Percentiles rank a stretch among this genome's conserved stretches.
These are phyloP conservation scores for Emmonsiellopsis sp. DNA, from an alignment of 2,329 filamentous ascomycete species.

Conservation along the genomic window DNA sequence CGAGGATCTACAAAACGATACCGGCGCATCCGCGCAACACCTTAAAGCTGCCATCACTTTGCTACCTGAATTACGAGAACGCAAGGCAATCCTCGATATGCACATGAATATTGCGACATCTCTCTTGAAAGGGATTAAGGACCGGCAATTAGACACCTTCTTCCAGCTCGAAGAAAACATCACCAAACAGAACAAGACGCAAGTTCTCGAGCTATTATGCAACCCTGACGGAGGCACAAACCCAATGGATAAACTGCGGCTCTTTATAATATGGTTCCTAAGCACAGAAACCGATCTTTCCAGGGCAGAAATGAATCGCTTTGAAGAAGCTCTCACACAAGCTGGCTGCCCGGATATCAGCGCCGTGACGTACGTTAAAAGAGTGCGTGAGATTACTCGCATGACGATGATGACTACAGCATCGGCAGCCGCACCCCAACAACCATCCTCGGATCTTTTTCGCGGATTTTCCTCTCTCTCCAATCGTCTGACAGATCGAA, in stretches of 20 bases:
- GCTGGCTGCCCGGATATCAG: conserved; percentile 64
- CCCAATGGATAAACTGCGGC: conserved; percentile 76
- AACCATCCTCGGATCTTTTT: conserved; percentile 62
- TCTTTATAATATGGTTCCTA: conserved; percentile 96
- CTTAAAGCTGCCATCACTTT: conserved; percentile 92
- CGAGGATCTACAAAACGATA: conserved; percentile 86
- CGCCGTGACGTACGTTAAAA: conserved; percentile 75
- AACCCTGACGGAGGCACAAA: conserved; percentile 74
- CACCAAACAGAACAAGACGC: conserved; percentile 79
- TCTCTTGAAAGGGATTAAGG: conserved; percentile 73
- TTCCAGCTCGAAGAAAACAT: conserved; percentile 93
- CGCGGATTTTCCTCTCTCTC: conserved; percentile 88
- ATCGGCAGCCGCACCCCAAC: conserved; percentile 54
- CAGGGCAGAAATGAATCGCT: conserved; percentile 72
- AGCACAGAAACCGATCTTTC: conserved; percentile 85
- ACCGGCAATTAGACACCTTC: conserved; percentile 89
- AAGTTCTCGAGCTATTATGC: conserved; percentile 79
- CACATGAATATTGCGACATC: conserved; percentile 97
- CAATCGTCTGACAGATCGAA: conserved; percentile 81
- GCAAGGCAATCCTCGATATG: conserved; percentile 91
- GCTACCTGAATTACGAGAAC: conserved; percentile 81
- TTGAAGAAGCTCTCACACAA: conserved; percentile 71
- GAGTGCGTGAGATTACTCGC: conserved; percentile 86
- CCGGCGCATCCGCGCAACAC: conserved; percentile 81
- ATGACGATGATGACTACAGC: conserved; percentile 97